Percentiles rank a stretch among this genome's conserved stretches.
phyloP scores from a whole-genome alignment of 257 asterid species.

The Paraleonurus japonicus region DNA sequence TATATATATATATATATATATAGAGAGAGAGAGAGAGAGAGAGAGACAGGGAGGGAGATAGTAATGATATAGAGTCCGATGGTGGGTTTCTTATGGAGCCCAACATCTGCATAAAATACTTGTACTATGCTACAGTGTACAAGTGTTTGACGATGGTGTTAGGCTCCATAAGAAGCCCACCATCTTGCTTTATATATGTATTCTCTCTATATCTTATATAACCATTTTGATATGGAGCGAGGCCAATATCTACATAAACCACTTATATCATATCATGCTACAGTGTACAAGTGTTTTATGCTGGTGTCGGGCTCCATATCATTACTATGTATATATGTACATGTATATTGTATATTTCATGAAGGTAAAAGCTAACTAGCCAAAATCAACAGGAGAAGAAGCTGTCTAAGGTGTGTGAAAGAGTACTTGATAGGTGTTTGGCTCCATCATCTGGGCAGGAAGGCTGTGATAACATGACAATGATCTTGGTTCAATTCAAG shows the following conservation, averaged over 20 bases:
- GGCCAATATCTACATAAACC: too few relatives aligned
- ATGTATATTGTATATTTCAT: background rate
- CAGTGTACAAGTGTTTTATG: too few relatives aligned
- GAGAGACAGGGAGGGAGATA: too few relatives aligned
- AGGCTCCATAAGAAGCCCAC: too few relatives aligned
- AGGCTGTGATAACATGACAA: slow-evolving; percentile 98
- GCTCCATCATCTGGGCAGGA: slow-evolving; percentile 85
- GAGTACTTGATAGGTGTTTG: slow-evolving; percentile 68
- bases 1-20: background rate
- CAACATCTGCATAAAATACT: background rate
- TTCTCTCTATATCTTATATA: too few relatives aligned
- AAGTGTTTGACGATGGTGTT: too few relatives aligned
- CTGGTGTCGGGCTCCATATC: too few relatives aligned
- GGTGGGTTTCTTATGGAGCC: background rate
- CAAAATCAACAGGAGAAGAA: slow-evolving; percentile 57
- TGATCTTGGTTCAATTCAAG: slow-evolving; percentile 84
- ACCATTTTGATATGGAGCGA: too few relatives aligned
- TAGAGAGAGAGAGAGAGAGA: too few relatives aligned
- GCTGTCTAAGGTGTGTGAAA: slow-evolving; percentile 80
- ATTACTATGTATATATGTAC: too few relatives aligned
- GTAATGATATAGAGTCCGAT: background rate
- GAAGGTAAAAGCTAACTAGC: slow-evolving; percentile 14
- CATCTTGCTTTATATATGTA: too few relatives aligned
- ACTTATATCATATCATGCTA: too few relatives aligned
- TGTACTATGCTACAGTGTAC: background rate